These are phyloP conservation scores for Apophysomyces variabilis DNA, from an alignment of 371 early-diverging fungal genomes.

Conservation along the genomic window DNA sequence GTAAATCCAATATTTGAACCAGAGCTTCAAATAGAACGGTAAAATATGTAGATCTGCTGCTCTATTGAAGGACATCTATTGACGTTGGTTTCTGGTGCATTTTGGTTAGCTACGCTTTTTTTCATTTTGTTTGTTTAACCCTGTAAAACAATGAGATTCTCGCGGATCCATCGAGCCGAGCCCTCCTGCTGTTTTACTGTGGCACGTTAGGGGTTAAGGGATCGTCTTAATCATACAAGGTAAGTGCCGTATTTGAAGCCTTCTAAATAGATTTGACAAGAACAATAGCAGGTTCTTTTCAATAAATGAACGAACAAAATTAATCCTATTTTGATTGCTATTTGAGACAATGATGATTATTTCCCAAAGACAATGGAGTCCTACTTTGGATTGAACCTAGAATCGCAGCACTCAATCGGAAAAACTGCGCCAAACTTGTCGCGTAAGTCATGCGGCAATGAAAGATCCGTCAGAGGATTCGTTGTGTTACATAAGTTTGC, in stretches of 20 bases:
- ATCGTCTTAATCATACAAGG: not conserved
- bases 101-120: too few species aligned
- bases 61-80: not conserved
- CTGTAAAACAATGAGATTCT: conserved; percentile 9
- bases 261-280: not conserved
- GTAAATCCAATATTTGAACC: not conserved
- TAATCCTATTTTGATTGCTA: not conserved
- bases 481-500: conserved; percentile 2
- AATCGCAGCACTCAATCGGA: not conserved
- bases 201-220: conserved; percentile 9
- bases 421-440: not conserved
- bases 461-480: conserved; percentile 8
- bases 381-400: not conserved
- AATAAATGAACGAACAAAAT: not conserved
- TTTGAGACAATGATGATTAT: not conserved
- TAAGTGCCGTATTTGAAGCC: not conserved
- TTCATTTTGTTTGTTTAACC: conserved; percentile 1
- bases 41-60: too few species aligned
- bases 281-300: not conserved
- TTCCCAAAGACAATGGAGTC: not conserved
- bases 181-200: conserved; percentile 3
- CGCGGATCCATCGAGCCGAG: conserved; percentile 3
- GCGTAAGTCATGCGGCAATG: conserved; percentile 1
- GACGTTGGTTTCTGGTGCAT: too few species aligned
- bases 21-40: too few species aligned